phyloP scores from a whole-genome alignment of 768 basidiomycete species.

The Epithele typhae region DNA sequence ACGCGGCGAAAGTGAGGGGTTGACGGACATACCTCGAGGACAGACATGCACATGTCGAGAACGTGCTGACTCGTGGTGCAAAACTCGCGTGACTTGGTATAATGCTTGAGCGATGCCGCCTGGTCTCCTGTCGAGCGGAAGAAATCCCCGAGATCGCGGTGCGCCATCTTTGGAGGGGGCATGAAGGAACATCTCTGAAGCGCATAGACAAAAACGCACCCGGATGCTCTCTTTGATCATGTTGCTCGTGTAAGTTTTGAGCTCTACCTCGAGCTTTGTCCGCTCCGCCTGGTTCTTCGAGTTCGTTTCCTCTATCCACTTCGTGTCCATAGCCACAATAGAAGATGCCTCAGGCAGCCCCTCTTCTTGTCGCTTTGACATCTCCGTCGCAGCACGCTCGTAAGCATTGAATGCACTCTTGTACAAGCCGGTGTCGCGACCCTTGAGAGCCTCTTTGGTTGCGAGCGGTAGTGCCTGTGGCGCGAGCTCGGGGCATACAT shows the following conservation, averaged over 20 bases:
- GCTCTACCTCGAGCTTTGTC: slow-evolving; percentile 86
- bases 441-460: slow-evolving; percentile 56
- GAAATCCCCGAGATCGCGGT: slow-evolving; percentile 83
- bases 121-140: slow-evolving; percentile 73
- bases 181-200: neutral
- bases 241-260: slow-evolving; percentile 93
- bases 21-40: slow-evolving; percentile 57
- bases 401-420: slow-evolving; percentile 50
- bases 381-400: slow-evolving; percentile 35
- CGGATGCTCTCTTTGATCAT: slow-evolving; percentile 99
- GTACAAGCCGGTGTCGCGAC: slow-evolving; percentile 64
- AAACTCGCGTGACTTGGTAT: slow-evolving; percentile 90
- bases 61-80: slow-evolving; percentile 89
- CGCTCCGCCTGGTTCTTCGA: slow-evolving; percentile 68
- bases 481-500: slow-evolving; percentile 62
- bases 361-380: slow-evolving; percentile 29
- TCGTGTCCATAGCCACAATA: slow-evolving; percentile 51
- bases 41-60: slow-evolving; percentile 87
- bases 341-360: slow-evolving; percentile 43
- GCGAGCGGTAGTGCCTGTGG: slow-evolving; percentile 69
- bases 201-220: slow-evolving; percentile 38
- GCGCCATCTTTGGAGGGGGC: slow-evolving; percentile 61
- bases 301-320: slow-evolving; percentile 69
- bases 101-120: slow-evolving; percentile 67
- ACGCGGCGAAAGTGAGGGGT: neutral